A percentile compares a stretch with the other conserved stretches of the same genome.
phyloP scores from a whole-genome alignment of 169 alveolate genomes.

The Theileria annulata region DNA sequence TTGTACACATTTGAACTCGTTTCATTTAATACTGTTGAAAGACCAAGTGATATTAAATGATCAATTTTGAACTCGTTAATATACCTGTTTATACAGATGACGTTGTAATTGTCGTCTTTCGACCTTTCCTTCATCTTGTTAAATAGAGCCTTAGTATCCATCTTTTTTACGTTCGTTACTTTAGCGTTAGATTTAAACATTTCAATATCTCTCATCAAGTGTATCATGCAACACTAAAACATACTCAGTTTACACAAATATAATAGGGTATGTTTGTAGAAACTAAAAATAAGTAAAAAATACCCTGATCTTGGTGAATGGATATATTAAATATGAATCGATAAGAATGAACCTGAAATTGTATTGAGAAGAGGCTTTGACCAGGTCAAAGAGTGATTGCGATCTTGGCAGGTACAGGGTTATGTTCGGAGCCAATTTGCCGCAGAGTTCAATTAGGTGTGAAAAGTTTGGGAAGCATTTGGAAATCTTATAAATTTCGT shows the following conservation, averaged over 20 bases:
- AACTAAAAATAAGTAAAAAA: not conserved
- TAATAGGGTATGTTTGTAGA: not conserved
- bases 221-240: constrained; percentile 7
- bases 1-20: constrained; percentile 12
- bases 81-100: not conserved
- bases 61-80: not conserved
- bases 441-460: not conserved
- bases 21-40: not conserved
- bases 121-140: not conserved
- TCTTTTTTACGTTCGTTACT: not conserved
- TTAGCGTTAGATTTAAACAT: not conserved
- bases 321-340: constrained; percentile 13
- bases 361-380: constrained; percentile 13
- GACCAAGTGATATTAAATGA: not conserved
- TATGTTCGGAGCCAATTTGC: constrained; percentile 20
- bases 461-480: not conserved
- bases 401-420: constrained; percentile 52
- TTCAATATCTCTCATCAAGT: not conserved
- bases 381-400: constrained; percentile 46
- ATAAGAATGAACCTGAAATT: constrained; percentile 37
- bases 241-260: not conserved
- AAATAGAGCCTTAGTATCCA: not conserved
- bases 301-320: constrained; percentile 15
- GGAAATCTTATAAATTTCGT: constrained; percentile 10
- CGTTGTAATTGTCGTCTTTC: not conserved